phyloP scores from a whole-genome alignment of 1,284 basidiomycete species.

The Irpex lacteus region DNA sequence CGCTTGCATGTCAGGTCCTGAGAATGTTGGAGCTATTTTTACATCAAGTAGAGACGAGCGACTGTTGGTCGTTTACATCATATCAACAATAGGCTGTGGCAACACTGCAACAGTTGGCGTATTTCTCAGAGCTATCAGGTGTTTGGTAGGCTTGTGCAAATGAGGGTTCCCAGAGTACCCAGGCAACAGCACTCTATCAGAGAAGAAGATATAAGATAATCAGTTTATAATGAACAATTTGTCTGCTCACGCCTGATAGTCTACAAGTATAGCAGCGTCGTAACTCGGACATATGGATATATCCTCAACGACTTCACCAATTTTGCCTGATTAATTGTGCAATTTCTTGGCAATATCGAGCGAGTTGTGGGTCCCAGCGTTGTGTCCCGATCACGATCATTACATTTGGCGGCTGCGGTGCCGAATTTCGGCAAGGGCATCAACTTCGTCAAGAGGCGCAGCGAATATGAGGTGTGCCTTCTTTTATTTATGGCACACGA shows the following conservation, averaged over 20 bases:
- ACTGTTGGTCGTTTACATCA: background rate
- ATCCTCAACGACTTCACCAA: background rate
- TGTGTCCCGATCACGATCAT: background rate
- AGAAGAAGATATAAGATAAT: background rate
- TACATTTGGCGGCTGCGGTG: background rate
- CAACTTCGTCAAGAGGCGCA: background rate
- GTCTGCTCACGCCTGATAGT: background rate
- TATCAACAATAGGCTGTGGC: background rate
- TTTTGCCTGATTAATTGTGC: background rate
- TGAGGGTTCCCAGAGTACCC: background rate
- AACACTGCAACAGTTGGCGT: background rate
- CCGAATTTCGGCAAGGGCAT: background rate
- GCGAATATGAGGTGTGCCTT: background rate
- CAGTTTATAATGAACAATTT: background rate
- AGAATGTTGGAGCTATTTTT: background rate
- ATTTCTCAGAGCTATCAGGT: no score
- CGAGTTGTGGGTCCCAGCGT: background rate
- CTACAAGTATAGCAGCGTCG: background rate
- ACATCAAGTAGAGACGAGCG: background rate
- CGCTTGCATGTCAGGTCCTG: background rate
- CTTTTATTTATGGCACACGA: constrained; percentile 10
- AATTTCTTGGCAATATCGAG: background rate
- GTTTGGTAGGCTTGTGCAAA: no score
- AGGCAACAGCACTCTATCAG: background rate
- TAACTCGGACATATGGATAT: background rate